These are phyloP conservation scores for Knufia fluminis DNA, from an alignment of 2,329 filamentous ascomycete genomes.

Conservation along the genomic window DNA sequence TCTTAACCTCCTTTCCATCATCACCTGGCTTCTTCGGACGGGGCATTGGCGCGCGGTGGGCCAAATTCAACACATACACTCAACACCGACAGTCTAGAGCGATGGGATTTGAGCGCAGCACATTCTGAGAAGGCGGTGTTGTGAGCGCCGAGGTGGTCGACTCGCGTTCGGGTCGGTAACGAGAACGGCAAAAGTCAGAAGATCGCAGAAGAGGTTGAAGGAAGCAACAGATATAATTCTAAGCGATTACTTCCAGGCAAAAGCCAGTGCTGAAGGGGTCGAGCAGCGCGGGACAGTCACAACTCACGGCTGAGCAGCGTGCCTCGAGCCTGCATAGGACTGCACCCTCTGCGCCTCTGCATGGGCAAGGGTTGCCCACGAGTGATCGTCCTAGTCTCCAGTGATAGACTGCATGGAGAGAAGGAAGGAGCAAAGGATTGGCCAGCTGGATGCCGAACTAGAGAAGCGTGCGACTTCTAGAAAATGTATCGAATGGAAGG, in stretches of 20 bases:
- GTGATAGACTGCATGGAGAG: neutral
- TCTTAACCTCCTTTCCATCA: conserved; percentile 54
- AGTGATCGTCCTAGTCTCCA: neutral
- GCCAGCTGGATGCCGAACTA: neutral
- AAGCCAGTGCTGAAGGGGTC: neutral
- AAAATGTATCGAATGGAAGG: neutral
- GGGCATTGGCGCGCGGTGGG: conserved; percentile 42
- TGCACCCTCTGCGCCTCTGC: neutral
- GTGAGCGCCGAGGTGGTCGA: neutral
- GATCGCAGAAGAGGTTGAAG: too few species aligned
- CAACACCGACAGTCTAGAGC: neutral
- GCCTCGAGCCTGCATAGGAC: neutral
- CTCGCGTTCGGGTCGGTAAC: neutral
- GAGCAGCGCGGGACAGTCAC: neutral
- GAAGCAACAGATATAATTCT: too few species aligned
- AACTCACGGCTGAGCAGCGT: neutral
- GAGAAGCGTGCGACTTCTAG: neutral
- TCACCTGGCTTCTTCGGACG: conserved; percentile 47
- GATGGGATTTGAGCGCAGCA: neutral
- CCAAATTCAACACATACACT: conserved; percentile 13
- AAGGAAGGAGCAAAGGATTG: neutral
- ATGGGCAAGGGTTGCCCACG: neutral
- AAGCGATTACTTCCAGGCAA: neutral
- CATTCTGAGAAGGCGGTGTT: neutral
- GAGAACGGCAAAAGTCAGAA: neutral